These are phyloP conservation scores for Austroboletus novae-zelandiae DNA, from an alignment of 1,284 basidiomycete genomes.

Conservation along the genomic window DNA sequence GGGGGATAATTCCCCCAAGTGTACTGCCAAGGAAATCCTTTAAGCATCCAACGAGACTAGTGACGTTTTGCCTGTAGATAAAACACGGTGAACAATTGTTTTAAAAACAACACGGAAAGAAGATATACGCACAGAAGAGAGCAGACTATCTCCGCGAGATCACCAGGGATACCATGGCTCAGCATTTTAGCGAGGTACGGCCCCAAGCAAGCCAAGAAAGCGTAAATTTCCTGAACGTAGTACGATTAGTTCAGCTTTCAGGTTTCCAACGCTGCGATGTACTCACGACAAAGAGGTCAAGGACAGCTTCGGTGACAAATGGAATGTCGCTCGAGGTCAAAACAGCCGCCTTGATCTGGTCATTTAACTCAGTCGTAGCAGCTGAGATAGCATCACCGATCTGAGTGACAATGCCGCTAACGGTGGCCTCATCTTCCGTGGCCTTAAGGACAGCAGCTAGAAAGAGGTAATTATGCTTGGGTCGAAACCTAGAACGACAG, in stretches of 20 bases:
- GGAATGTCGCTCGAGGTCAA: neutral
- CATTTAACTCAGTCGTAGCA: neutral
- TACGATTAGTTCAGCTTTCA: neutral
- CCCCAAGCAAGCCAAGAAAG: neutral
- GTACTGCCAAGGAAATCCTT: too few relatives aligned
- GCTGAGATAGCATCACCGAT: neutral
- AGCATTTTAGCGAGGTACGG: too few relatives aligned
- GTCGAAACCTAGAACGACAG: too few relatives aligned
- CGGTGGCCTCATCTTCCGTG: neutral
- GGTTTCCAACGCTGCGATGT: neutral
- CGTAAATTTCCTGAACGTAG: neutral
- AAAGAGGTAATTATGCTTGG: neutral
- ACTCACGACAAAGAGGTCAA: neutral
- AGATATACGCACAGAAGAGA: too few relatives aligned
- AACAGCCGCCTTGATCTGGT: neutral
- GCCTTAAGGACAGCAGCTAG: neutral
- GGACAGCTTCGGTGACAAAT: too few relatives aligned
- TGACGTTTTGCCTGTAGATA: too few relatives aligned
- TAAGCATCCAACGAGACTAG: too few relatives aligned
- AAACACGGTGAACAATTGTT: too few relatives aligned
- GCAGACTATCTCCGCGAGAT: too few relatives aligned
- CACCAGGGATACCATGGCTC: too few relatives aligned
- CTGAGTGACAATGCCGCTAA: neutral
- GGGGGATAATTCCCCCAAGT: too few relatives aligned
- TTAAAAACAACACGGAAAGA: too few relatives aligned